Base-by-base conservation (phyloP, 768 basidiomycete species). In the Mrakia frigida region DNA sequence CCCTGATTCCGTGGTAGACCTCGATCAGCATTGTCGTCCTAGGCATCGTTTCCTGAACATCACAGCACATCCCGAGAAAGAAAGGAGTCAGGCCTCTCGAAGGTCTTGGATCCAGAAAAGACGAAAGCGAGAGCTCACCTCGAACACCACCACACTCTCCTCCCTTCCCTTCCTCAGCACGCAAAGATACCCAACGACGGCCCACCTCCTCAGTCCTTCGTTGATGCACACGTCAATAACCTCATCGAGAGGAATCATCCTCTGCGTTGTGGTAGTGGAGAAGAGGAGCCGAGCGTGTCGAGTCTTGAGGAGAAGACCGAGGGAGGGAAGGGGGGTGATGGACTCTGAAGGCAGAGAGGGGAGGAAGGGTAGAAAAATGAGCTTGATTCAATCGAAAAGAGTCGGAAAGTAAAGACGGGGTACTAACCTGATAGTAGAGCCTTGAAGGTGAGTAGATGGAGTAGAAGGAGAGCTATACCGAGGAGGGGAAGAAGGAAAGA, bases 211-310 rank as follows among this genome's bases (percentile, higher is more conserved):
- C 35, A 68, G 4, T 2, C 65, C 65, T 39, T 68, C 65, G 65
- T 68, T 68, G 65, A 68, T 68, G 65, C 65, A 68, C 7, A 68
- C 37, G 39, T 68, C 65, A 39, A 68, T 68, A 39, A 68, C n/a
- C 21, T 68, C 65, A 21, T 68, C 65, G 10, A 68, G 39, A 7
- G 65, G 65, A 7, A 68, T 68, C 14, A 68, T 25, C 4, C 39
- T 68, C 13, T 68, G 65, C 0, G 35, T 11, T 0, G 10, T 25
- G 35, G 65, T n/a, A 0, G 65, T 6, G 25, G 35, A n/a, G 25
- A 25, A n/a, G 25, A 41, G 65, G 7, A 68, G 65, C 6, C 37
- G 65, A 21, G 65, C 65, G 65, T 41, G 65, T 9, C 35, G 35
- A 11, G 65, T 43, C 18, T 18, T 68, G 39, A 68, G 65, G 37